These are phyloP conservation scores for Hyaloscypha bicolor DNA, from an alignment of 495 filamentous ascomycete species.

Conservation along the genomic window DNA sequence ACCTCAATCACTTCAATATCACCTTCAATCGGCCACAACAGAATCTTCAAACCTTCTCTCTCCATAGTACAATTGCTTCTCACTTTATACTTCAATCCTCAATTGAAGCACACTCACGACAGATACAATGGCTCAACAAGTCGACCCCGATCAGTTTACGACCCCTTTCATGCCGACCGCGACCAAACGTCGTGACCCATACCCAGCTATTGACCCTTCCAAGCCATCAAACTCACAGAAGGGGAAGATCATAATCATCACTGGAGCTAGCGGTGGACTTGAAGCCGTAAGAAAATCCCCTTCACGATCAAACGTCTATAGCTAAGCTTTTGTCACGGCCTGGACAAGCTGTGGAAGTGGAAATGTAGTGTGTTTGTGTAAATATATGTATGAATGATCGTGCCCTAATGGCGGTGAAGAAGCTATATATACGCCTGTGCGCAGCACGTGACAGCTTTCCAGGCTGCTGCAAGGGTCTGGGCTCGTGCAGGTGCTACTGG, in stretches of 20 bases:
- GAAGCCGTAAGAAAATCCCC: conserved; percentile 30
- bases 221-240: conserved; percentile 37
- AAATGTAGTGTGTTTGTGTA: too few relatives aligned
- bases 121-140: conserved; percentile 6
- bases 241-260: conserved; percentile 44
- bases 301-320: neutral
- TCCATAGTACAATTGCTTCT: neutral
- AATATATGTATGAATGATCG: too few relatives aligned
- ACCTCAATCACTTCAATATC: neutral
- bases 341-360: too few relatives aligned
- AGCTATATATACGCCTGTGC: too few relatives aligned
- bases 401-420: too few relatives aligned
- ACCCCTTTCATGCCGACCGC: conserved; percentile 33
- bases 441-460: too few relatives aligned
- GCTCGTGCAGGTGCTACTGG: conserved; percentile 38
- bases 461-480: conserved; percentile 14
- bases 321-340: too few relatives aligned
- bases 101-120: neutral
- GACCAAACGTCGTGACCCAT: conserved; percentile 33
- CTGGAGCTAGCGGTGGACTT: conserved; percentile 43
- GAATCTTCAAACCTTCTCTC: neutral
- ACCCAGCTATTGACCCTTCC: conserved; percentile 41
- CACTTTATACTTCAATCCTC: neutral
- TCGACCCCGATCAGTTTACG: conserved; percentile 29
- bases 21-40: neutral